Base-by-base conservation (phyloP, 805 yeast genomes). In the Starmerella ratchasimensis region DNA sequence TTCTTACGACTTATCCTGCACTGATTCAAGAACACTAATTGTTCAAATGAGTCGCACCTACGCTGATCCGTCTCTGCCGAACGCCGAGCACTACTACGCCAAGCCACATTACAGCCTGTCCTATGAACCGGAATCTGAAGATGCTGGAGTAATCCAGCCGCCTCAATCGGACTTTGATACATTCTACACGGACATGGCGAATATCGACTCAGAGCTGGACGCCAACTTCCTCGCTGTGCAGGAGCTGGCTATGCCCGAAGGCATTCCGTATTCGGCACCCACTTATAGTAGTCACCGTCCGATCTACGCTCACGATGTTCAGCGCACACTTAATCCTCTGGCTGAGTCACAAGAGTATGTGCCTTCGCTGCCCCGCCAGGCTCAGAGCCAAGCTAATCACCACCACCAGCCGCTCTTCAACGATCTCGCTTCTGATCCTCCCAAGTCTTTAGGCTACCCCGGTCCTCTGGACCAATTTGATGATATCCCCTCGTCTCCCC, bases 221-320 rank as follows among this genome's bases (percentile, higher is more conserved):
- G 74, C 72, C 44, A 67, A 79, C 2, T 56, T 76, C 28, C 59
- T 65, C 11, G 67, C 68, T 0, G 55, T 74, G 19, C 76, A 71
- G 51, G 83, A 76, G 38, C 62, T 78, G 41, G 80, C 71, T 47
- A 77, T 78, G 31, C 77, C 81, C n/a, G 34, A 41, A 13, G 41
- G 39, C 31, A 17, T 27, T 9, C 29, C 28, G 9, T 15, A 26
- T 9, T 26, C 28, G 15, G 28, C n/a, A 26, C 28, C 14, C 15
- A n/a, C 15, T 6, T 28, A 4, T 23, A 26, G 20, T n/a, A 20
- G 25, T 31, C 33, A 15, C n/a, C n/a, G n/a, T n/a, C n/a, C n/a
- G n/a, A n/a, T n/a, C n/a, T n/a, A n/a, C n/a, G n/a, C n/a, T n/a
- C n/a, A n/a, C n/a, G n/a, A n/a, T n/a, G n/a, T n/a, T n/a, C n/a